Evolutionary conservation across 1,284 basidiomycete species (phyloP).

Genomic region (Pisolithus thermaeus): DNA sequence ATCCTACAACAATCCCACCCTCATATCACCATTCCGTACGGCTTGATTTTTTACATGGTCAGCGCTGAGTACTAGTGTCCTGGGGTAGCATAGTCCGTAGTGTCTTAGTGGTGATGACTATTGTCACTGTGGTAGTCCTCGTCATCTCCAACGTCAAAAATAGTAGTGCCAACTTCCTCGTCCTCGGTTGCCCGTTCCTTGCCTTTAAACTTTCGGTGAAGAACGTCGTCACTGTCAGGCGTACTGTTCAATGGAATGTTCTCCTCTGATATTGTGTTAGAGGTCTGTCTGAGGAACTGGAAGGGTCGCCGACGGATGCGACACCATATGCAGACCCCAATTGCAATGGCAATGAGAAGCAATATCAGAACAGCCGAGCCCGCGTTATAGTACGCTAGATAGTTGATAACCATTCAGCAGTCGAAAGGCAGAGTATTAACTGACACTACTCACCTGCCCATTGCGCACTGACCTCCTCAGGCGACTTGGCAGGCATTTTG

Average conservation of each 20-base stretch:
- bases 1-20: no score
- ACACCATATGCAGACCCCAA: conserved; percentile 73
- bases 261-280: conserved; percentile 37
- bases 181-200: conserved; percentile 34
- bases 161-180: conserved; percentile 19
- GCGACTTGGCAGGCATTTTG: conserved; percentile 43
- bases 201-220: conserved; percentile 32
- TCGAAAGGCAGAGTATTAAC: neutral
- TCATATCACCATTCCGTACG: no score
- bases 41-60: no score
- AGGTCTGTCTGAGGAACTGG: conserved; percentile 30
- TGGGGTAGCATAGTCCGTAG: neutral
- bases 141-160: conserved; percentile 47
- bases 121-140: conserved; percentile 27
- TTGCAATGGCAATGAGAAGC: conserved; percentile 59
- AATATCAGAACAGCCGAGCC: conserved; percentile 83
- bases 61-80: neutral
- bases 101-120: neutral
- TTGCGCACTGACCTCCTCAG: conserved; percentile 65
- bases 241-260: conserved; percentile 43
- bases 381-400: conserved; percentile 83
- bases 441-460: conserved; percentile 65
- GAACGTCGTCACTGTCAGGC: conserved; percentile 28
- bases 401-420: neutral
- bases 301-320: conserved; percentile 46